These are phyloP conservation scores for Rhododendron ferrugineum DNA, from an alignment of 148 eudicot species.

Conservation along the genomic window DNA sequence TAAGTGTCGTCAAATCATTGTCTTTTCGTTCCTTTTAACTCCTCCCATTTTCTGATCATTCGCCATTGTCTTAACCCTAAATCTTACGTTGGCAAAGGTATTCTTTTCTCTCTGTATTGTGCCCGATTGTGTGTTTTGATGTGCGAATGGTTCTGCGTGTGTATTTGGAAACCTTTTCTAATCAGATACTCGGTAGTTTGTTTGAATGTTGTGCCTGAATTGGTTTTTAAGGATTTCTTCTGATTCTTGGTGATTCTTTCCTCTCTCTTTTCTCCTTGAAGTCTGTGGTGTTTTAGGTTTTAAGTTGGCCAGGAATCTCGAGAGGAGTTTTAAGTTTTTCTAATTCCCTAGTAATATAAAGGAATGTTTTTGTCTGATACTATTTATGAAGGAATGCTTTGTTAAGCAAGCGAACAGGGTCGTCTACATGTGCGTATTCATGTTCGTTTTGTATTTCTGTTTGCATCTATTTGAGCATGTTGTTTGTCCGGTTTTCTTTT, in stretches of 20 bases:
- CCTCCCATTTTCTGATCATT: neutral
- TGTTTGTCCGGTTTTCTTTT: neutral
- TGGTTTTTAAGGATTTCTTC: neutral
- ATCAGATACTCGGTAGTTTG: neutral
- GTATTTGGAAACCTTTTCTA: neutral
- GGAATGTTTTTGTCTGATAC: too few relatives aligned
- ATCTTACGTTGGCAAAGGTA: neutral
- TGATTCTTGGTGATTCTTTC: neutral
- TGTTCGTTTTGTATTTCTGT: neutral
- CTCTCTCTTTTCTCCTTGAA: neutral
- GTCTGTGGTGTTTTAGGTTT: neutral
- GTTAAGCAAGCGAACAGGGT: neutral
- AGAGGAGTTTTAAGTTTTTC: neutral
- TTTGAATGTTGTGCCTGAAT: neutral
- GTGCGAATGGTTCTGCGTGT: neutral
- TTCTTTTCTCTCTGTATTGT: neutral
- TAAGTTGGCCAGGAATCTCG: neutral
- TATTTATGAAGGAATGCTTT: neutral
- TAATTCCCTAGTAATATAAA: neutral
- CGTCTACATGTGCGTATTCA: neutral
- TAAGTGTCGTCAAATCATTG: neutral
- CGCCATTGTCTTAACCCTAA: neutral
- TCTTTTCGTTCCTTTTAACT: neutral
- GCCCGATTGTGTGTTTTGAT: neutral
- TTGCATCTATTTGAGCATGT: neutral